Evolutionary conservation across 1,284 basidiomycete species (phyloP).

Genomic region (Ustilago esculenta): DNA sequence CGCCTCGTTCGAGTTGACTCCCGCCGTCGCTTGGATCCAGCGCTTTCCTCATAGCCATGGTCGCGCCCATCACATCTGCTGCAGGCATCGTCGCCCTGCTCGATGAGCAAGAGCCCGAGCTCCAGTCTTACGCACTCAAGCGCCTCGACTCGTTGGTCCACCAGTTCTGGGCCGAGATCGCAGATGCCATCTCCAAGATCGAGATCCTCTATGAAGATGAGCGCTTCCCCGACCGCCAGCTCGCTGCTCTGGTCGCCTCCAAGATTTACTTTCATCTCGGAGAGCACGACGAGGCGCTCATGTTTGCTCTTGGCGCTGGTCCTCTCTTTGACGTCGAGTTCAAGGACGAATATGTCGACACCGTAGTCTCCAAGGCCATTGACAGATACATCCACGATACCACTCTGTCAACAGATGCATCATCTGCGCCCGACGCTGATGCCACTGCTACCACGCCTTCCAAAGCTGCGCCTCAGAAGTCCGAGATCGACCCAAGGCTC

Average conservation of each 20-base stretch:
- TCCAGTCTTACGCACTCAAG: conserved; percentile 64
- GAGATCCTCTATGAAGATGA: conserved; percentile 65
- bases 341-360: conserved; percentile 65
- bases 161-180: conserved; percentile 66
- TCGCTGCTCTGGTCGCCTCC: conserved; percentile 65
- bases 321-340: conserved; percentile 63
- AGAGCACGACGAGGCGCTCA: conserved; percentile 65
- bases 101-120: conserved; percentile 64
- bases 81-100: conserved; percentile 65
- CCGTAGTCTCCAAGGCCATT: conserved; percentile 66
- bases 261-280: conserved; percentile 67
- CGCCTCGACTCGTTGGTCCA: conserved; percentile 63
- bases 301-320: conserved; percentile 65
- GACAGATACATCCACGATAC: conserved; percentile 61
- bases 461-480: conserved; percentile 14
- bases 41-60: conserved; percentile 36
- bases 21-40: not conserved
- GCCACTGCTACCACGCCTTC: conserved; percentile 10
- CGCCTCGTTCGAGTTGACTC: too few relatives aligned
- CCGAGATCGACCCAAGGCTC: conserved; percentile 50
- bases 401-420: conserved; percentile 12
- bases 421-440: conserved; percentile 1
- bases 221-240: conserved; percentile 59
- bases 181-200: conserved; percentile 64
- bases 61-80: conserved; percentile 49